Conservation (phyloP, 1,284 basidiomycete genomes). For the Cystobasidium pallidum region DNA sequence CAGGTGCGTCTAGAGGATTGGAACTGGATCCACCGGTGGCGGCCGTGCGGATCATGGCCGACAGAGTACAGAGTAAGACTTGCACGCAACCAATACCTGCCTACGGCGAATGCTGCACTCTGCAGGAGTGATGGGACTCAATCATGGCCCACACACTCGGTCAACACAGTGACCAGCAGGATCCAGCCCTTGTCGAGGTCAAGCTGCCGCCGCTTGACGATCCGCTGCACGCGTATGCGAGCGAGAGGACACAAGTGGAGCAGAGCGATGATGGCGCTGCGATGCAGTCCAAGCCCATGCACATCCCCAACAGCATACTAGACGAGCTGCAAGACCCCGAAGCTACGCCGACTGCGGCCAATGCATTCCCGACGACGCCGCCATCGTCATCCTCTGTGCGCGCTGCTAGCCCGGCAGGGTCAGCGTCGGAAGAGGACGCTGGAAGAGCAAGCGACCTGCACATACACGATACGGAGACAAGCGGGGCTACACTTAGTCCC, state of each 20-base stretch:
- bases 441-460: not conserved
- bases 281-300: conserved; percentile 3
- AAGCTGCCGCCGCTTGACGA: conserved; percentile 13
- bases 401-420: not conserved
- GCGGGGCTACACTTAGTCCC: not conserved
- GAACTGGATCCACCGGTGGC: no score
- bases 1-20: no score
- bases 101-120: no score
- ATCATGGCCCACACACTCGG: conserved; percentile 10
- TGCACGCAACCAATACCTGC: no score
- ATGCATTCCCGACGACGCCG: conserved; percentile 26
- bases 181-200: not conserved
- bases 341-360: conserved; percentile 28
- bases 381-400: not conserved
- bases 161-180: not conserved
- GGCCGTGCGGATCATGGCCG: no score
- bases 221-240: conserved; percentile 5
- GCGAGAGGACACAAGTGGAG: not conserved
- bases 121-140: not conserved
- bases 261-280: not conserved
- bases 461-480: not conserved
- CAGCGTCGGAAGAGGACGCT: not conserved
- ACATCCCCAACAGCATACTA: conserved; percentile 4
- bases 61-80: no score
- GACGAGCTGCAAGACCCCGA: conserved; percentile 23